These are phyloP conservation scores for Saturnispora halmiae DNA, from an alignment of 805 yeast genomes.

Conservation along the genomic window DNA sequence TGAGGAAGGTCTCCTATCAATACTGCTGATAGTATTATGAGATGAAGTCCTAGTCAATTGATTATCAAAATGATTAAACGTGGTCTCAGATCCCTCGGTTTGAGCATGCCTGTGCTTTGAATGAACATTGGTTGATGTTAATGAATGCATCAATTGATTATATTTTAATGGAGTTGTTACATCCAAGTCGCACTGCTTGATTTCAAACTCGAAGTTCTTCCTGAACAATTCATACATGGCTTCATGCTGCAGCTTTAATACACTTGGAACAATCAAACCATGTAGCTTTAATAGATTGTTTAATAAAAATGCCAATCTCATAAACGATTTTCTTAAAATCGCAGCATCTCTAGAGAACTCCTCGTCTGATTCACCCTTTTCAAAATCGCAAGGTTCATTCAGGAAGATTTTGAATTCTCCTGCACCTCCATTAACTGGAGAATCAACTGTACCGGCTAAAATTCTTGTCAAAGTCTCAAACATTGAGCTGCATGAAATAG, in stretches of 20 bases:
- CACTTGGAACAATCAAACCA: constrained; percentile 48
- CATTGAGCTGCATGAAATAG: constrained; percentile 28
- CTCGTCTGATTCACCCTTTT: constrained; percentile 18
- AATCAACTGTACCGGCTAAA: constrained; percentile 77
- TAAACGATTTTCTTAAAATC: constrained; percentile 42
- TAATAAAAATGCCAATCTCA: constrained; percentile 58
- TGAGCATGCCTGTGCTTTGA: constrained; percentile 12
- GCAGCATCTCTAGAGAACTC: constrained; percentile 20
- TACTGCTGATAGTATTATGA: constrained; percentile 3
- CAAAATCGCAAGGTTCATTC: constrained; percentile 11
- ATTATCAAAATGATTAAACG: constrained; percentile 3
- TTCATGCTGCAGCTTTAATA: constrained; percentile 56
- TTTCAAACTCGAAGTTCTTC: constrained; percentile 61
- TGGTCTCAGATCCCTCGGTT: constrained; percentile 1
- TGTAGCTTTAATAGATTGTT: constrained; percentile 61
- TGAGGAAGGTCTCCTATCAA: background rate
- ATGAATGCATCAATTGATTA: constrained; percentile 14
- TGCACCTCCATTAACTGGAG: constrained; percentile 91
- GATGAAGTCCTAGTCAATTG: constrained; percentile 8
- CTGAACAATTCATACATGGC: constrained; percentile 53
- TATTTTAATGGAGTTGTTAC: constrained; percentile 18
- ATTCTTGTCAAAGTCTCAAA: constrained; percentile 62
- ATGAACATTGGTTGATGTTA: constrained; percentile 14
- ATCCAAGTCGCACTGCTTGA: constrained; percentile 33
- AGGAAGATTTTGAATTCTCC: constrained; percentile 72